Evolutionary conservation across 2,329 filamentous ascomycete genomes (phyloP), one percentile per base, ranked within the genome.

Genomic region (Stachybotrys echinatus): DNA sequence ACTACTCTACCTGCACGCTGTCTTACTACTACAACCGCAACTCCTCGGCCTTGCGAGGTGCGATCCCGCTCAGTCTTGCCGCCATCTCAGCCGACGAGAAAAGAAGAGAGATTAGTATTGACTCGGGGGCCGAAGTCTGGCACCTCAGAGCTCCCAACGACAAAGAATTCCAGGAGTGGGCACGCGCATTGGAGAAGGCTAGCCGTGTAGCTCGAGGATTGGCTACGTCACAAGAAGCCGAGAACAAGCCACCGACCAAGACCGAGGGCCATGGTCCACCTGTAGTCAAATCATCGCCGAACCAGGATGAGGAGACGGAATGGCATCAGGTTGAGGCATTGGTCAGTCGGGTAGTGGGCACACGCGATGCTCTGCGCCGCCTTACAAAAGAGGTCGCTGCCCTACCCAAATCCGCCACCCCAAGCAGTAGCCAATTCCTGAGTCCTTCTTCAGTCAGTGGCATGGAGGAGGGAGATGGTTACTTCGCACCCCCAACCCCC

Each of bases 71-170:
- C 8, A 94, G 90, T 22, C 73, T 99, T 47, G 94, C 94, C 17
- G 94, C 90, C 5, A 88, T 99, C 52, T 89, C 92, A 4, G 90
- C 90, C 7, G 92, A 96, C 63, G 89, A 94, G 65, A 84, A 88
- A 61, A 84, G 88, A 37, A 82, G 91, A 55, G 92, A 97, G 67
- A 96, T 99, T 48, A 95, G 88, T 40, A 94, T 99, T 50, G 94
- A 99, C 65, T 97, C 94, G 0, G 94, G 94, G 1, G 92, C 94
- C 3, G 94, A 99, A 68, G 84, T 99, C 22, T 99, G 94, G 94
- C 94, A 97, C 71, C 75, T 99, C 23, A 86, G 85, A 60, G 90
- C 94, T 3, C 82, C 80, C 46, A 95, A 89, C 58, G 81, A 83
- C 46, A 87, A 87, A 55, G 92, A 97, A 54, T 99, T 96, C 64